These are phyloP conservation scores for Pittosporum tobira DNA, from an alignment of 129 eudicot genomes.

Conservation along the genomic window DNA sequence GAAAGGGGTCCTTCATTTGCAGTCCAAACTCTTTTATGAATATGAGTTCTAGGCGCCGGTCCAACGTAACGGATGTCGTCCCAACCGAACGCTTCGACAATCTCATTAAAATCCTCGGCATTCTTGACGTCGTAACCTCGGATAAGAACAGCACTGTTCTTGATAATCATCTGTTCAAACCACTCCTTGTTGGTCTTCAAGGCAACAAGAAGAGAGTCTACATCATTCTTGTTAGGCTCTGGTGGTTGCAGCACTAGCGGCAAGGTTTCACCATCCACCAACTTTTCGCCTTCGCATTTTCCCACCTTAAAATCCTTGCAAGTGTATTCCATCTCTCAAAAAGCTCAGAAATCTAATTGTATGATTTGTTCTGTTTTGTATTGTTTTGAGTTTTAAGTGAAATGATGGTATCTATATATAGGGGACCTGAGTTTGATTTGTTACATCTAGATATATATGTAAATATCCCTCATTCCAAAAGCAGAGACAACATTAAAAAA, in stretches of 20 bases:
- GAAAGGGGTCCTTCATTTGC: constrained; percentile 81
- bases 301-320: constrained; percentile 79
- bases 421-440: not conserved
- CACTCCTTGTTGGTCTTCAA: constrained; percentile 52
- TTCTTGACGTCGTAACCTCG: constrained; percentile 56
- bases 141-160: constrained; percentile 64
- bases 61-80: constrained; percentile 74
- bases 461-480: no score
- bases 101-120: constrained; percentile 61
- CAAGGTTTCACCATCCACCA: constrained; percentile 59
- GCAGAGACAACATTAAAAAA: no score
- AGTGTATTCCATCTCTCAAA: constrained; percentile 40
- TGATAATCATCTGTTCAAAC: constrained; percentile 56
- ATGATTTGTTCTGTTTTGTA: not conserved
- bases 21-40: constrained; percentile 60
- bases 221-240: constrained; percentile 23
- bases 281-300: constrained; percentile 74
- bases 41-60: constrained; percentile 69
- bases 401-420: not conserved
- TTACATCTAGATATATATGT: not conserved
- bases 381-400: not conserved
- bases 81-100: constrained; percentile 56
- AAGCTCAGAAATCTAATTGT: no score
- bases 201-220: constrained; percentile 33
- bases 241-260: constrained; percentile 60